Conservation (phyloP, 306 rosid species). For the Castanea sativa region DNA sequence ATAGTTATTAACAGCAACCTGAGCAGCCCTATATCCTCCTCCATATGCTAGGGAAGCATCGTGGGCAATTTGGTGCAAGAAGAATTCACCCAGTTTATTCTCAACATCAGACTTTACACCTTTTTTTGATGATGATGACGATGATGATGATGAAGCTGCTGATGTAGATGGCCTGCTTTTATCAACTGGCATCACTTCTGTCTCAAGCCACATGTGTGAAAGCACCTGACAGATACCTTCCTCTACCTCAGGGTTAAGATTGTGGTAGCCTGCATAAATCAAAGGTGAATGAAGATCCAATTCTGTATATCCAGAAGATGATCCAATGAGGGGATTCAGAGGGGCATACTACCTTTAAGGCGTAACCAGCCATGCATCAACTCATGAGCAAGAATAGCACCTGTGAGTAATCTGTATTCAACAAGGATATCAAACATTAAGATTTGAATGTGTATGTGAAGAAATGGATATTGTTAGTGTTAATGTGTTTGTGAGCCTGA, state of each 20-base stretch:
- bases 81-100: constrained; percentile 81
- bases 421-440: background rate
- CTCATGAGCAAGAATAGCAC: constrained; percentile 98
- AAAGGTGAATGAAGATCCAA: constrained; percentile 6
- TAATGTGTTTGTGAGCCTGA: background rate
- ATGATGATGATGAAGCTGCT: constrained; percentile 44
- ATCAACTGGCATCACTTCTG: constrained; percentile 77
- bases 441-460: background rate
- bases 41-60: constrained; percentile 95
- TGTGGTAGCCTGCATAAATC: constrained; percentile 64
- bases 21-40: constrained; percentile 88
- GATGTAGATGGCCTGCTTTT: constrained; percentile 68
- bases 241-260: constrained; percentile 86
- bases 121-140: constrained; percentile 63
- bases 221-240: constrained; percentile 98
- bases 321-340: background rate
- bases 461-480: background rate
- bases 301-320: background rate
- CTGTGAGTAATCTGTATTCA: constrained; percentile 78
- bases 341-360: constrained; percentile 65
- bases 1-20: constrained; percentile 74
- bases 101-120: constrained; percentile 74
- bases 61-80: constrained; percentile 77
- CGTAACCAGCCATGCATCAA: constrained; percentile 99
- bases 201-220: constrained; percentile 94